Evolutionary conservation across 2,329 filamentous ascomycete species (phyloP), one percentile per base, ranked within the genome.

Genomic region (Aspergillus brasiliensis): DNA sequence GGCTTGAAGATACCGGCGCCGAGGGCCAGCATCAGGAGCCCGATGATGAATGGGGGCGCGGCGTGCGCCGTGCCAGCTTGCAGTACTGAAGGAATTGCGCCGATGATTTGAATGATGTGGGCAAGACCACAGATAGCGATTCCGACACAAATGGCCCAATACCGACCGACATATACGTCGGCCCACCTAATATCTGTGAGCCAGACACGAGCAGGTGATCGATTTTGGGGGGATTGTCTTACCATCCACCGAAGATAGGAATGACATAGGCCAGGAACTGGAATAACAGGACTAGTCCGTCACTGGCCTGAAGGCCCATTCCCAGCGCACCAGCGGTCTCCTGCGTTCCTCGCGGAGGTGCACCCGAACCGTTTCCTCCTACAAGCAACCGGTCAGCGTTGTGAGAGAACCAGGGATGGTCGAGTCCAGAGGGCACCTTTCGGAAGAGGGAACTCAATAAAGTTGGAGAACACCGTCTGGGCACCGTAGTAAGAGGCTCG

Each of bases 401-500:
- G 10, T n/a, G 13, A 5, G 13, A 5, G n/a, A 21, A 19, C n/a
- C 5, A 8, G 2, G 6, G 5, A 11, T 21, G 3, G 11, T 1
- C 2, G 67, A 54, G 3, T 84, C 84, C 8, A 87, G 15, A 21
- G 23, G 48, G 27, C 59, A 71, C 79, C 81, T 2, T 71, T 62
- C 1, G 87, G 87, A 3, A 90, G 69, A 3, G 83, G 82, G 8
- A 83, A 83, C 65, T 88, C 84, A 67, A 89, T 82, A 66, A 83
- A 89, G 70, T 89, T 89, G 62, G 78, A 79, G 70, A 87, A 86
- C 7, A 84, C 73, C 0, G 81, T 81, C 62, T 82, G 78, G 5
- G 81, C 77, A 61, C 85, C 85, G 67, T 86, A 86, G 76, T 84
- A 88, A 0, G 84, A 86, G 2, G 84, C 85, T 57, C 86, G 78